Evolutionary conservation across 768 basidiomycete species (phyloP), one percentile per base, ranked within the genome.

Genomic region (Arthromyces matolae): DNA sequence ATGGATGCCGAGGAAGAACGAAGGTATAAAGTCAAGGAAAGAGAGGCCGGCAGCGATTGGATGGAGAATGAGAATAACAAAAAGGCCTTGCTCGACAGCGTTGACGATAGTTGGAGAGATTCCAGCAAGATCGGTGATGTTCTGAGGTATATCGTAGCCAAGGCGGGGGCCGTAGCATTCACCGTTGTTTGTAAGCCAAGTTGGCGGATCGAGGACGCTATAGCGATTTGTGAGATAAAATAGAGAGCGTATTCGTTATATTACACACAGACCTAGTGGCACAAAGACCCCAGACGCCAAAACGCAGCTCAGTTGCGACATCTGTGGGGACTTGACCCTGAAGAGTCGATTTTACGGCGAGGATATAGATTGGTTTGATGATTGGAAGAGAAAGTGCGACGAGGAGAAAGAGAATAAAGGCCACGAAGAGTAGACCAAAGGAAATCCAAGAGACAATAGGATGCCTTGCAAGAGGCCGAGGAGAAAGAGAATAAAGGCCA

Each of bases 211-310:
- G 29, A 65, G 53, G 3, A 49, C 56, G 45, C 65, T 67, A 18
- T 53, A 56, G 20, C 51, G 38, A 14, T n/a, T n/a, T n/a, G 22
- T 27, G 33, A 34, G 24, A 33, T 41, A 8, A 19, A 36, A 34
- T 12, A 7, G n/a, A 27, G 5, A 31, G 3, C 19, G 32, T 34
- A 24, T 18, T 16, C 10, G 13, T 9, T 33, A 18, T 14, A 29
- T 9, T 13, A 36, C 24, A 18, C 9, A 70, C 60, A 5, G 57
- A 57, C 31, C 64, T 67, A 1, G 68, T 65, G 1, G 82, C 82
- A 64, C 91, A 93, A 28, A 84, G 72, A 1, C 91, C 91, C 85
- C 89, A 92, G 5, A 91, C 83, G 3, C 91, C 91, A 51, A 91
- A 85, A 28, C 80, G 75, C 8, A 90, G 64, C 54, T 74, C 69